A percentile compares a stretch with the other conserved stretches of the same genome.
Conservation (phyloP, 306 rosid genomes). For the Pachyrhizus erosus region DNA sequence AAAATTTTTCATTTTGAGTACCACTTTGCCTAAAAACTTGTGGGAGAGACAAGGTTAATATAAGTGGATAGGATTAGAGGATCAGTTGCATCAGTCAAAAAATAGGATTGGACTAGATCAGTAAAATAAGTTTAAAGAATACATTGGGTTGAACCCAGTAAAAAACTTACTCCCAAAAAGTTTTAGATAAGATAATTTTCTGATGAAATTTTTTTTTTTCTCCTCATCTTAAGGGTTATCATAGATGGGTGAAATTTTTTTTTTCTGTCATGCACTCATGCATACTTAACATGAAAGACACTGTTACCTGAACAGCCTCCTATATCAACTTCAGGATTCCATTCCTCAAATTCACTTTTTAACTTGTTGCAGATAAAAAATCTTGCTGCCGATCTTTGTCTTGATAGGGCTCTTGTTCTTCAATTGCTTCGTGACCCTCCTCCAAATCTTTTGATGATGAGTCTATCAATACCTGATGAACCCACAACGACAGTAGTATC, state of each 20-base stretch:
- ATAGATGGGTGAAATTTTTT: neutral
- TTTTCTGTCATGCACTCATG: neutral
- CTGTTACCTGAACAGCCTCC: neutral
- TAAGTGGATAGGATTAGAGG: neutral
- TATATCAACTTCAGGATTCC: conserved; percentile 25
- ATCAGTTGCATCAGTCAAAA: too few species aligned
- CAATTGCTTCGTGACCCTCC: conserved; percentile 91
- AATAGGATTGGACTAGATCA: neutral
- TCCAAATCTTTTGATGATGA: conserved; percentile 78
- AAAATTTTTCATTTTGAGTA: neutral
- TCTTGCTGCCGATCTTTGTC: conserved; percentile 94
- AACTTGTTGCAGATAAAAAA: conserved; percentile 69
- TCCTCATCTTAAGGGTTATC: neutral
- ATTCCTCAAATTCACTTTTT: conserved; percentile 27
- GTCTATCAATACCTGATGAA: conserved; percentile 74
- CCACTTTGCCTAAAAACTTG: neutral
- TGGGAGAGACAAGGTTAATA: neutral
- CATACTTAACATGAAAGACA: conserved; percentile 30
- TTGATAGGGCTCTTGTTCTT: conserved; percentile 84
- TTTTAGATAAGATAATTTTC: neutral
- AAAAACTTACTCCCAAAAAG: neutral
- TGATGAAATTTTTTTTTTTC: neutral
- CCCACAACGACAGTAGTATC: conserved; percentile 45
- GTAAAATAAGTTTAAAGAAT: neutral
- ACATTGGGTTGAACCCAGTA: neutral